Evolutionary conservation across 23 red algal genomes (phyloP), one percentile per base, ranked within the genome.

Genomic region (Agarophyton chilense): DNA sequence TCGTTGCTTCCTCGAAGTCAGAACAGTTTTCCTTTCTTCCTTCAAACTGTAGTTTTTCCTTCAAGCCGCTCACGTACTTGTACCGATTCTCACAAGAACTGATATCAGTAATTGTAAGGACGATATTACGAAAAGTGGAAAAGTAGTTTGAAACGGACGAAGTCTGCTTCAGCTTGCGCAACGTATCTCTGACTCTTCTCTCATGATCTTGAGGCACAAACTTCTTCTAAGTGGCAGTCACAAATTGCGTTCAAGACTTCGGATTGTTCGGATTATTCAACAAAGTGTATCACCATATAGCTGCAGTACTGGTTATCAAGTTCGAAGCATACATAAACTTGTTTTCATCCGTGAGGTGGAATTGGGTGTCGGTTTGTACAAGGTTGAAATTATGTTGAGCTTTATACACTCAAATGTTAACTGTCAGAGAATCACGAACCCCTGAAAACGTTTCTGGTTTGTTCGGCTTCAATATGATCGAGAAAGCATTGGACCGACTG

Each of bases 181-280:
- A 16, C 40, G 5, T 52, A 14, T 86, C 61, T 34, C 81, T 22
- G 19, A 39, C 60, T 14, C 81, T 9, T 14, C 63, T 31, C 13
- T 50, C 62, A 28, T 86, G 81, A n/a, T 70, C 81, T 51, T 67
- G 14, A 5, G 61, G 39, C 2, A 86, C 34, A 11, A 86, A 68
- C 56, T 84, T 26, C 6, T 17, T n/a, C 24, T 19, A 4, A 9
- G 67, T 32, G 4, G 79, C 53, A 14, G 38, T n/a, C 12, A 10
- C 40, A 40, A 84, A 84, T n/a, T n/a, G n/a, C n/a, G n/a, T n/a
- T n/a, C n/a, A n/a, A n/a, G n/a, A n/a, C n/a, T n/a, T n/a, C n/a
- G n/a, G n/a, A n/a, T n/a, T n/a, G n/a, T n/a, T n/a, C n/a, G n/a
- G n/a, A n/a, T n/a, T n/a, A n/a, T n/a, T 26, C 22, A 58, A 28